A percentile compares a stretch with the other conserved stretches of the same genome.
Conservation (phyloP, 257 asterid species). For the Euphrasia confusa region DNA sequence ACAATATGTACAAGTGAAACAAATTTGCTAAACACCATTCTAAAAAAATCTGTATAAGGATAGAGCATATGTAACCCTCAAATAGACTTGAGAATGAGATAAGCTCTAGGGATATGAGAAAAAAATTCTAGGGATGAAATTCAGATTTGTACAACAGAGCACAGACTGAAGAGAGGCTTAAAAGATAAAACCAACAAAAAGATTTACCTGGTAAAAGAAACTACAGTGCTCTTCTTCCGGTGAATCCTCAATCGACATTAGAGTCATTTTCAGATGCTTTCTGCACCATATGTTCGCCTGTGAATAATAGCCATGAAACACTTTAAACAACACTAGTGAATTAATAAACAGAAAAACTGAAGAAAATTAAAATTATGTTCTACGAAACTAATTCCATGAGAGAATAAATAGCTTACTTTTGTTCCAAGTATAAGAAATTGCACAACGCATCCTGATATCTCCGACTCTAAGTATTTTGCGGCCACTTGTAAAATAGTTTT, state of each 20-base stretch:
- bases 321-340: constrained; percentile 3
- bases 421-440: constrained; percentile 62
- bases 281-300: constrained; percentile 83
- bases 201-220: constrained; percentile 73
- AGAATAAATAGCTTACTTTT: constrained; percentile 44
- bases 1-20: neutral
- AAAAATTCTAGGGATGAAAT: constrained; percentile 5
- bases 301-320: constrained; percentile 20
- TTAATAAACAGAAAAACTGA: neutral
- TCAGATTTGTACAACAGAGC: constrained; percentile 12
- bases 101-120: neutral
- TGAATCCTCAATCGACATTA: constrained; percentile 84
- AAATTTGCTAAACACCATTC: neutral
- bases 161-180: neutral
- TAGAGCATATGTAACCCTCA: constrained; percentile 11
- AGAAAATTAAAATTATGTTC: constrained; percentile 13
- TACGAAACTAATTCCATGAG: neutral
- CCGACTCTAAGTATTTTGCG: constrained; percentile 54
- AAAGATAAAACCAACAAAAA: constrained; percentile 12
- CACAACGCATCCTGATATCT: constrained; percentile 54
- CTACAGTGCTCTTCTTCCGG: constrained; percentile 85
- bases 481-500: constrained; percentile 68
- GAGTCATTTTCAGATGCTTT: constrained; percentile 90
- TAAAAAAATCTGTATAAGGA: neutral
- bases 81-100: neutral